Conservation (phyloP, 805 yeast species). For the Dipodascus albidus region DNA sequence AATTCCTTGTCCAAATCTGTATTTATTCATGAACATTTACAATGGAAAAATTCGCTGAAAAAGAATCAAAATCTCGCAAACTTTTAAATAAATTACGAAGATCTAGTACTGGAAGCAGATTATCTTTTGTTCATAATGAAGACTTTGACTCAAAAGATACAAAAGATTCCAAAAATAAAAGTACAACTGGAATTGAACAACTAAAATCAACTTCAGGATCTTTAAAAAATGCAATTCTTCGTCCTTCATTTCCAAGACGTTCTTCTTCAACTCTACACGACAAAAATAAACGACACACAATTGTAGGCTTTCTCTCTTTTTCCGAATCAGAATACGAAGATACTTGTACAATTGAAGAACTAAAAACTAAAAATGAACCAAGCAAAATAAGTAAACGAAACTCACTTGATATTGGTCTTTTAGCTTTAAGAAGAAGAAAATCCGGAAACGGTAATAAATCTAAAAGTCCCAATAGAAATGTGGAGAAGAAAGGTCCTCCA, state of each 20-base stretch:
- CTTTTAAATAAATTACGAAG: neutral
- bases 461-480: neutral
- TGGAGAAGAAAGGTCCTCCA: neutral
- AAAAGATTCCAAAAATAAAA: neutral
- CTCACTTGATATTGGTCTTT: neutral
- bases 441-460: neutral
- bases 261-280: constrained; percentile 9
- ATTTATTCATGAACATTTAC: too few relatives aligned
- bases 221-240: neutral
- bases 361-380: neutral
- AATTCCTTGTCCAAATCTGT: too few relatives aligned
- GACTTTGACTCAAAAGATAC: neutral
- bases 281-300: constrained; percentile 8
- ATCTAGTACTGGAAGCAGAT: neutral
- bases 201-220: neutral
- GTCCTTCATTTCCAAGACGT: neutral
- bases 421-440: neutral
- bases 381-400: neutral
- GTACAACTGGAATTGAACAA: neutral
- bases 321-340: neutral
- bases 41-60: neutral
- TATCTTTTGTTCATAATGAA: neutral
- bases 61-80: neutral
- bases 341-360: neutral
- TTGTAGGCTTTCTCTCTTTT: neutral